These are phyloP conservation scores for Acanthochlamys bracteata DNA, from an alignment of 106 monocot species.

Conservation along the genomic window DNA sequence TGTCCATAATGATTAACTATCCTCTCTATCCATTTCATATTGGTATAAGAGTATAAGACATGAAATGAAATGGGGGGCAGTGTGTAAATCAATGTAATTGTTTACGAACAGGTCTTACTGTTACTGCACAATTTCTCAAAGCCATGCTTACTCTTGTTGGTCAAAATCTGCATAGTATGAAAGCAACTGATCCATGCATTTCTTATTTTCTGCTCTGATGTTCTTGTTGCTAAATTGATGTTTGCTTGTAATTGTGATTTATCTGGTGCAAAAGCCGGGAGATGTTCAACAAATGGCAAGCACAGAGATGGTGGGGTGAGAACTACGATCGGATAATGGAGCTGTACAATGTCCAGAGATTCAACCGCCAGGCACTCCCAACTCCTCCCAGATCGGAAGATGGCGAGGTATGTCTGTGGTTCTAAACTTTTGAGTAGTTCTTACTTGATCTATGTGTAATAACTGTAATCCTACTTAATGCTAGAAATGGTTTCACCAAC, in stretches of 20 bases:
- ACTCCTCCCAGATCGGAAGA: slow-evolving; percentile 71
- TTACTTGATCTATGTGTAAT: neutral
- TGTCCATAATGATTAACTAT: too few species aligned
- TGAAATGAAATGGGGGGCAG: too few species aligned
- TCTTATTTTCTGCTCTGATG: neutral
- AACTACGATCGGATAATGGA: slow-evolving; percentile 90
- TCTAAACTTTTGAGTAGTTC: too few species aligned
- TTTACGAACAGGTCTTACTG: too few species aligned
- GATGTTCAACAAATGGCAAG: slow-evolving; percentile 99
- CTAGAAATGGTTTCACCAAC: too few species aligned
- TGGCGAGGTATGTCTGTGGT: slow-evolving; percentile 20
- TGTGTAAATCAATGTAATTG: too few species aligned
- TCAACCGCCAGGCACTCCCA: slow-evolving; percentile 67
- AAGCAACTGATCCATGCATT: neutral
- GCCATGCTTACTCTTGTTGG: too few species aligned
- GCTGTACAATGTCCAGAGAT: slow-evolving; percentile 89
- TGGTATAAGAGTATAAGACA: too few species aligned
- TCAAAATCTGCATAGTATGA: too few species aligned
- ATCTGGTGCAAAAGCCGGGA: slow-evolving; percentile 45
- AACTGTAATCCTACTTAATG: too few species aligned
- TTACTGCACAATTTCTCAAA: too few species aligned
- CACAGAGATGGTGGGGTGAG: slow-evolving; percentile 98
- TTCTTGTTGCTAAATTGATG: neutral
- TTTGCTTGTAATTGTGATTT: neutral
- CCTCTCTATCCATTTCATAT: too few species aligned